These are phyloP conservation scores for Cairneyella variabilis DNA, from an alignment of 495 filamentous ascomycete species.

Conservation along the genomic window DNA sequence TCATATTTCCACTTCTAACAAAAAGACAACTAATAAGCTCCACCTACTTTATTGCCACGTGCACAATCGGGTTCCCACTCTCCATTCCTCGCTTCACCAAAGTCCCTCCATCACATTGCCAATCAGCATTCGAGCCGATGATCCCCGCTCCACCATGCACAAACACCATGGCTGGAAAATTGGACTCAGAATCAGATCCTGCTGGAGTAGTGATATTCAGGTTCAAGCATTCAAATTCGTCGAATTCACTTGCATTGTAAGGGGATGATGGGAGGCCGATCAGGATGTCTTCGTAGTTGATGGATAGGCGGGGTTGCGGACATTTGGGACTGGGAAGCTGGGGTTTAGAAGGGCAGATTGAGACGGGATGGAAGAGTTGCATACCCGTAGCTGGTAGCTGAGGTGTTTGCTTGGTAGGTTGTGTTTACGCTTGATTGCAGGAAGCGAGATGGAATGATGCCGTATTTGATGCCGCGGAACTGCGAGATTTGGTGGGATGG, in stretches of 20 bases:
- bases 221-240: slow-evolving; percentile 44
- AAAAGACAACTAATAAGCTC: too few species aligned
- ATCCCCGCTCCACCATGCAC: slow-evolving; percentile 33
- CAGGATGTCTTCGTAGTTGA: background rate
- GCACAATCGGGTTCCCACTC: slow-evolving; percentile 3
- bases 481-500: slow-evolving; percentile 22
- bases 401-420: background rate
- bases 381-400: slow-evolving; percentile 9
- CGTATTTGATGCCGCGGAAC: slow-evolving; percentile 17
- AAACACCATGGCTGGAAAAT: slow-evolving; percentile 40
- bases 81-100: slow-evolving; percentile 8
- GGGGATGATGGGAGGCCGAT: slow-evolving; percentile 6
- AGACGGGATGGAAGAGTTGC: background rate
- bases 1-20: too few species aligned
- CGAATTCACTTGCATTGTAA: slow-evolving; percentile 9
- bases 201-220: slow-evolving; percentile 39
- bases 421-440: slow-evolving; percentile 3
- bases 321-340: slow-evolving; percentile 32
- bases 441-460: slow-evolving; percentile 10
- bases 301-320: slow-evolving; percentile 23
- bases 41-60: slow-evolving; percentile 17
- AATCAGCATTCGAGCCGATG: slow-evolving; percentile 11
- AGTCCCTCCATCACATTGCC: slow-evolving; percentile 11
- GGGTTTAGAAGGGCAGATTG: background rate
- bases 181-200: background rate